Conservation (phyloP, 306 rosid species). For the Quercus berberidifolia region DNA sequence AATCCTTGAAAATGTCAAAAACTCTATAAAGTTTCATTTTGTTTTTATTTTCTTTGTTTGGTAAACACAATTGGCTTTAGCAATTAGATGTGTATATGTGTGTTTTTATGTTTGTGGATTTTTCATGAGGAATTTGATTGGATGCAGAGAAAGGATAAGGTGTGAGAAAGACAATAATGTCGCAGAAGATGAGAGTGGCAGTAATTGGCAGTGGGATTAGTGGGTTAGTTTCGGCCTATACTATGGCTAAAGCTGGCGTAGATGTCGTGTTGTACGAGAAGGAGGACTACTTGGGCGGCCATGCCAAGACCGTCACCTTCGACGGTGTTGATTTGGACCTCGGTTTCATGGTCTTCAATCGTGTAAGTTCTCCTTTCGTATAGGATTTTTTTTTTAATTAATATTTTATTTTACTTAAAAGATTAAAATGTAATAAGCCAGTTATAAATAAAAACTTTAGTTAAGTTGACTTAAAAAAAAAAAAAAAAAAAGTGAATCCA, state of each 20-base stretch:
- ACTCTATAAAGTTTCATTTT: too few species aligned
- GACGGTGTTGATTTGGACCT: constrained; percentile 70
- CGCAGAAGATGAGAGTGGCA: constrained; percentile 58
- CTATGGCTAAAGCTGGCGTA: constrained; percentile 42
- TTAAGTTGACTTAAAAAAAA: too few species aligned
- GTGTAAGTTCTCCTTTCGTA: constrained; percentile 34
- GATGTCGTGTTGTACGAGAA: constrained; percentile 62
- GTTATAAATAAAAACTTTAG: too few species aligned
- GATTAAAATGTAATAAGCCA: too few species aligned
- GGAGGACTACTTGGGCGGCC: constrained; percentile 70
- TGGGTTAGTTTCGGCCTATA: constrained; percentile 61
- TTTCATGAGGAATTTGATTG: background rate
- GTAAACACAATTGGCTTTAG: background rate
- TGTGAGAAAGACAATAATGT: background rate
- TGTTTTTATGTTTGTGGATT: background rate
- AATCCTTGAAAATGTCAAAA: background rate
- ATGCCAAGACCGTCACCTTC: constrained; percentile 51
- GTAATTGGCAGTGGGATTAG: constrained; percentile 78
- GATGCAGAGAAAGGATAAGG: background rate
- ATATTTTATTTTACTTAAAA: too few species aligned
- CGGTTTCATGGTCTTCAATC: constrained; percentile 87
- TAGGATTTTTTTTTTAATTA: background rate
- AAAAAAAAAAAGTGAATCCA: too few species aligned
- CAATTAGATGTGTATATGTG: too few species aligned
- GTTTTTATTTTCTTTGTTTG: background rate